Conservation (phyloP, 2,329 filamentous ascomycete genomes). For the Cercospora nicotianae region DNA sequence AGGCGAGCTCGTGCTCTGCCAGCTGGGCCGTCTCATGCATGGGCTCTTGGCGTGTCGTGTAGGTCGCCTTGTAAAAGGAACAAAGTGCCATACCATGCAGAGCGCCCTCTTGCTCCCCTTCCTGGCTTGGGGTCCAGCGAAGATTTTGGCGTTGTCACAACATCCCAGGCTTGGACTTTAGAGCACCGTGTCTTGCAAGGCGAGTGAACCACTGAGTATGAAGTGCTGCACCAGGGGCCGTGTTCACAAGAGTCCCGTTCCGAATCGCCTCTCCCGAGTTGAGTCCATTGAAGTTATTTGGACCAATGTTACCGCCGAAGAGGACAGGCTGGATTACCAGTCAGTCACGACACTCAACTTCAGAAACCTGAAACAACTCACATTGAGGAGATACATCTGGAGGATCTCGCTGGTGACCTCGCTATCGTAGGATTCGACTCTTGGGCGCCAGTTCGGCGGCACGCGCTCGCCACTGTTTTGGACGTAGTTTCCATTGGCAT, state of each 20-base stretch:
- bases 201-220: no score
- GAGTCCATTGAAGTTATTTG: constrained; percentile 41
- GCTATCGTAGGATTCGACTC: constrained; percentile 39
- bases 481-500: constrained; percentile 42
- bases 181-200: no score
- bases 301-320: constrained; percentile 25
- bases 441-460: constrained; percentile 38
- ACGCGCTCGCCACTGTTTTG: constrained; percentile 43
- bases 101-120: no score
- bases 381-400: constrained; percentile 39
- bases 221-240: constrained; percentile 29
- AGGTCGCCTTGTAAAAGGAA: no score
- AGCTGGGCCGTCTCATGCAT: not conserved
- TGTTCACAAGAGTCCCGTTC: constrained; percentile 39
- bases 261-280: constrained; percentile 33
- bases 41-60: no score
- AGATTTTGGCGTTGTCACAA: no score
- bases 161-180: no score
- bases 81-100: no score
- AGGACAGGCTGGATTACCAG: constrained; percentile 41
- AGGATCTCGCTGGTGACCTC: constrained; percentile 45
- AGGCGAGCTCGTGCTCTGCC: not conserved
- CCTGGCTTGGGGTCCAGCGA: no score
- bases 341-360: not conserved
- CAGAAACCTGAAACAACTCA: not conserved